Percentiles rank a stretch among this genome's conserved stretches.
phyloP scores from a whole-genome alignment of 306 rosid species.

The Cucumis melo region DNA sequence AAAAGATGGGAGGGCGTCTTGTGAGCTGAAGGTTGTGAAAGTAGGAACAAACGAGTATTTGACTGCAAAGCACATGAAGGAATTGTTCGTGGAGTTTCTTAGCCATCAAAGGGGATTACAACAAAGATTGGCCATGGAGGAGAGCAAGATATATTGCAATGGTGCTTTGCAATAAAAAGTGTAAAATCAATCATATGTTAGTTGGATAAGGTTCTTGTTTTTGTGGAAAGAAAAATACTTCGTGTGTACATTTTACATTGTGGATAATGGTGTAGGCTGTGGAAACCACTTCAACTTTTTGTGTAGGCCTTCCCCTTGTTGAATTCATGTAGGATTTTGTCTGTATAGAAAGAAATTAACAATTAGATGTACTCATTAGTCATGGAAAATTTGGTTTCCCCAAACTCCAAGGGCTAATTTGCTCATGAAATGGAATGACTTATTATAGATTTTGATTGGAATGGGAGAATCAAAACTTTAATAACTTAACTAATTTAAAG shows the following conservation, averaged over 20 bases:
- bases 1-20: neutral
- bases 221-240: neutral
- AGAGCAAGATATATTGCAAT: constrained; percentile 14
- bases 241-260: neutral
- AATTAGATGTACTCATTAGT: no score
- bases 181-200: neutral
- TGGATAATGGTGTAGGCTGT: neutral
- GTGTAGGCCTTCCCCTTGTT: neutral
- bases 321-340: neutral
- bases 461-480: no score
- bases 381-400: no score
- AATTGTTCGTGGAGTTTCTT: constrained; percentile 30
- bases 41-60: constrained; percentile 31
- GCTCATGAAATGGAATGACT: no score
- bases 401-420: no score
- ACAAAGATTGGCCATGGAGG: constrained; percentile 33
- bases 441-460: no score
- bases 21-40: constrained; percentile 28
- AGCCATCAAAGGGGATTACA: constrained; percentile 30
- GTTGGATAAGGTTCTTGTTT: neutral
- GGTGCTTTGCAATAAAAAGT: neutral
- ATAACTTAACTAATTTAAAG: no score
- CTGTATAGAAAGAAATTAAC: neutral
- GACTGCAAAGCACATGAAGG: constrained; percentile 25
- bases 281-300: neutral